Percentiles rank a stretch among this genome's conserved stretches.
Evolutionary conservation across 768 basidiomycete genomes (phyloP).

Genomic region (Macrolepiota dolichaula): DNA sequence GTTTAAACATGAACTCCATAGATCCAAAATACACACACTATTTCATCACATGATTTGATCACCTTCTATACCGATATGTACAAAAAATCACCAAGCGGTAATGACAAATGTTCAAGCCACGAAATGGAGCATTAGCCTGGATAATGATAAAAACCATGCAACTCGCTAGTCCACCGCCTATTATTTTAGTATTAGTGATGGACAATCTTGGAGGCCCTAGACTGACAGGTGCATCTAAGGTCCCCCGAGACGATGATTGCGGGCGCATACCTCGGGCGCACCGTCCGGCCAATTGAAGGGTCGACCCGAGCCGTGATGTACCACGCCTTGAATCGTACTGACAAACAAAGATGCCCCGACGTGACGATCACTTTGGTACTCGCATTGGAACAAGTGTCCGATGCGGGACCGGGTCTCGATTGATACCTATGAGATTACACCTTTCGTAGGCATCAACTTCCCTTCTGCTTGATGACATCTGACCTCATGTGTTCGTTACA

Average conservation of each 20-base stretch:
- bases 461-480: no score
- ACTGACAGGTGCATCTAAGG: background rate
- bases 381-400: no score
- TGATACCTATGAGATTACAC: no score
- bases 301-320: background rate
- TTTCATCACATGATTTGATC: no score
- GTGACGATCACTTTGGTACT: no score
- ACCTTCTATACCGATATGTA: background rate
- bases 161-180: background rate
- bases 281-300: background rate
- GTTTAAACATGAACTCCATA: no score
- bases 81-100: background rate
- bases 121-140: background rate
- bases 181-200: background rate
- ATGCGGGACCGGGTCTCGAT: no score
- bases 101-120: background rate
- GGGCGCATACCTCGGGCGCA: background rate
- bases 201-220: background rate
- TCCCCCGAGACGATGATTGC: background rate
- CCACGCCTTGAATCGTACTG: background rate
- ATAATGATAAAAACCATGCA: background rate
- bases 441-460: no score
- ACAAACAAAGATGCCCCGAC: no score
- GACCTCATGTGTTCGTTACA: no score
- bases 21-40: no score